Base-by-base conservation (phyloP, 805 yeast genomes). In the Monosporozyma solicola region DNA sequence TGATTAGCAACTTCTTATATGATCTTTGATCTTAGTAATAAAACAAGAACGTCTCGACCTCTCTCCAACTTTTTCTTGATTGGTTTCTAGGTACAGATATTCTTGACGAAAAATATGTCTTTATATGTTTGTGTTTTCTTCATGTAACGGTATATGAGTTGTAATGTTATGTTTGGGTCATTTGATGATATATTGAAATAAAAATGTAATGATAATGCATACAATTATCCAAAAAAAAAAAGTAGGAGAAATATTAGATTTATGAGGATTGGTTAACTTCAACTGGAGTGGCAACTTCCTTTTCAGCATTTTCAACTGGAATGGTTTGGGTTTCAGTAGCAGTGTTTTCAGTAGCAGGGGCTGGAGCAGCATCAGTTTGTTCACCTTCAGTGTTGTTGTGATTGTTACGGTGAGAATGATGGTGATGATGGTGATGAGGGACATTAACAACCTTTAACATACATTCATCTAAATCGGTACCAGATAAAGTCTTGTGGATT, bases 391-490 rank as follows among this genome's bases (percentile, higher is more conserved):
- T 16, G 50, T 44, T n/a, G 31, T 44, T 37, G 33, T 51, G 46
- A 46, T 20, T 53, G 55, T 50, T 48, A 59, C 59, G 48, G 57
- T 53, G 53, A 25, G 41, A 3, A 31, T 27, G 15, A 32, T 39
- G 45, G 33, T 33, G 48, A 20, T 45, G 50, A 24, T 41, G 31
- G n/a, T 39, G 43, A 16, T 47, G 47, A 44, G 53, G 55, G 13
- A 50, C 32, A 27, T 24, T 43, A 3, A 55, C 33, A 27, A 56
- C 47, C 22, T 49, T 54, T 27, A 63, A 53, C 54, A 56, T 54
- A 52, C 54, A 62, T 33, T 61, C 63, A 45, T 65, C 68, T 45
- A 65, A 50, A 37, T 52, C 66, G 29, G 54, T 54, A 43, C 62
- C 63, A n/a, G 53, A 29, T 32, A 66, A 50, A 32, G 53, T 54